Evolutionary conservation across 1,139 yeast species (phyloP), one percentile per base, ranked within the genome.

Genomic region (Scheffersomyces illinoinensis): DNA sequence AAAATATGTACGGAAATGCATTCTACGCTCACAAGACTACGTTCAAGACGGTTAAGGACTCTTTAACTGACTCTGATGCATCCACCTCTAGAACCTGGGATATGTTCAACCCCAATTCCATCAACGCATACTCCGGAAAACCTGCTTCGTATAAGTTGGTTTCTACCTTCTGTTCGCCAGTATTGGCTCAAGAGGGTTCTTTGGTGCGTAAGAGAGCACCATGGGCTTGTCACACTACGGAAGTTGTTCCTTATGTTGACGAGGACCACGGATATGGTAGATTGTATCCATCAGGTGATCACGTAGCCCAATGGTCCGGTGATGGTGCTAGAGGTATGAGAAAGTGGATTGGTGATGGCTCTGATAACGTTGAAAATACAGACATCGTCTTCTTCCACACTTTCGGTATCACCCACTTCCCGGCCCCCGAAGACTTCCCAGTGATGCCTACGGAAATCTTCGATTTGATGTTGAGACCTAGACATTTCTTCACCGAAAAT

Each of bases 391-490:
- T 87, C 67, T 90, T 87, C 86, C 95, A 89, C 74, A 89, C 93
- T 48, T 90, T 90, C 71, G 96, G 96, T 69, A 85, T 90, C 64
- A 88, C 95, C 52, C 96, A 90, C 71, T 88, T 89, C 85, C 96
- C 96, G 61, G 87, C 93, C 14, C 95, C 96, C 61, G 96, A 90
- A 78, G 96, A 90, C 76, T 90, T 89, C 88, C 95, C 96, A 61
- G 85, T 90, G 65, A 90, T 90, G 96, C 96, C 96, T 55, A 89
- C 93, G 50, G 96, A 90, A 76, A 89, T 91, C 68, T 87, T 89
- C 68, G 86, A 88, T 62, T 79, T 90, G 66, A 80, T 88, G 78
- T 78, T 90, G 72, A 84, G 95, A 74, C 96, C 96, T 66, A 83
- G 95, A 72, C 87, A 90, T 75, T 85, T 90, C 77, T 90, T 90